Base-by-base conservation (phyloP, 2,329 filamentous ascomycete species). In the Fusarium paranaense region DNA sequence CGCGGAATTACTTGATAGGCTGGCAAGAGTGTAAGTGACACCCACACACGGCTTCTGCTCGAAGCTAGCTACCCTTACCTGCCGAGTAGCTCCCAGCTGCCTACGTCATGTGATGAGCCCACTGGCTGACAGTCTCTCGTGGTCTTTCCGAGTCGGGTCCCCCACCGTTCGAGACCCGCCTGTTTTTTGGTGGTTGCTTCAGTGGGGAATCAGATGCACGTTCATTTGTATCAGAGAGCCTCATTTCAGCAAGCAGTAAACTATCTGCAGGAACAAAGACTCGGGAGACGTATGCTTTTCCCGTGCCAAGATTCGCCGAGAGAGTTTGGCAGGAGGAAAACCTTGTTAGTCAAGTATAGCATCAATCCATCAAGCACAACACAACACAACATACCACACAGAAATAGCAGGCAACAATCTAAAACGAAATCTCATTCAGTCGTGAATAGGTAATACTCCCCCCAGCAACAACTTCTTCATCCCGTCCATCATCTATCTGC, bases 401-500 rank as follows among this genome's bases (percentile, higher is more conserved):
- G 45, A 52, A 52, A 52, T 25, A 50, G 4, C 58, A 25, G n/a
- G 20, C 37, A 57, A 62, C 47, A 71, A 60, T 65, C 65, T 73
- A 66, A 64, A 73, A 70, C 66, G 62, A 75, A 74, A 69, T 78
- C 57, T 79, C 77, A 79, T 79, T 79, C 76, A 79, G 58, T 79
- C 77, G 71, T 79, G 74, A 79, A 70, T 52, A 52, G 47, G 25
- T 72, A 71, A 65, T 65, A 45, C 60, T 66, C 65, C 52, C 63
- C 69, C 42, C 27, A 47, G 42, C 62, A 70, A 57, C 50, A 71
- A 76, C 67, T 64, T 65, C 52, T 62, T 62, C 65, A 50, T 66
- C 60, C 71, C 75, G 76, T 63, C 72, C 69, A 40, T 65, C 64
- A 69, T 76, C 71, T 73, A 78, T 67, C 71, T 69, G 62, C 72